Evolutionary conservation across 1,284 basidiomycete genomes (phyloP), one percentile per base, ranked within the genome.

Genomic region (Austroboletus rostrupii): DNA sequence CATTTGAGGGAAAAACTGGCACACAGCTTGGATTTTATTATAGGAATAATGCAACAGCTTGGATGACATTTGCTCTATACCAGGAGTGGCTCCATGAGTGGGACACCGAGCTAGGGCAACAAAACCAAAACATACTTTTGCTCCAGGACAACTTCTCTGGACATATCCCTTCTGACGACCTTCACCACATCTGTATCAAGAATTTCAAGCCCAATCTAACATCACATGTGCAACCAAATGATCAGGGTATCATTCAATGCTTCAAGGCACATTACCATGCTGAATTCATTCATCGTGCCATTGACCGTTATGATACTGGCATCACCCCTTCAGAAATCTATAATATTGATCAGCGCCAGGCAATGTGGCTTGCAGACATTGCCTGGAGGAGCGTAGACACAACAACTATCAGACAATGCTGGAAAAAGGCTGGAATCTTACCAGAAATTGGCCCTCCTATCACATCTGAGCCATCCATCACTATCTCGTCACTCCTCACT

Each of bases 321-420:
- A 47, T 60, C 3, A 57, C 60, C 1, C 55, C 62, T 13, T 26
- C 48, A 2, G 9, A 69, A 12, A 67, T 70, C 43, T 71, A 70
- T 44, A n/a, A 63, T 3, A 69, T 72, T 42, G 55, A 71, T 44
- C 64, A 70, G 26, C 62, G 71, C 3, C 40, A 63, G 19, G 68
- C 57, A 5, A 70, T 70, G 66, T 46, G 32, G 0, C 38, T 70
- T 11, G 61, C 66, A 7, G 36, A 55, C 13, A 21, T 46, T 13
- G 43, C 49, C 4, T 56, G 54, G 47, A 41, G 32, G 12, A 13
- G 47, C 3, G 39, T 56, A 0, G 37, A 54, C 19, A 43, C 43
- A 0, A 53, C 28, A 0, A 56, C 41, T 0, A 51, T 57, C 7
- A 4, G 6, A 14, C 45, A 57, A 17, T 57, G 54, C 28, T 57